Percentiles rank a stretch among this genome's conserved stretches.
Evolutionary conservation across 208 protist genomes (phyloP).

Genomic region (Acanthamoeba castellanii): DNA sequence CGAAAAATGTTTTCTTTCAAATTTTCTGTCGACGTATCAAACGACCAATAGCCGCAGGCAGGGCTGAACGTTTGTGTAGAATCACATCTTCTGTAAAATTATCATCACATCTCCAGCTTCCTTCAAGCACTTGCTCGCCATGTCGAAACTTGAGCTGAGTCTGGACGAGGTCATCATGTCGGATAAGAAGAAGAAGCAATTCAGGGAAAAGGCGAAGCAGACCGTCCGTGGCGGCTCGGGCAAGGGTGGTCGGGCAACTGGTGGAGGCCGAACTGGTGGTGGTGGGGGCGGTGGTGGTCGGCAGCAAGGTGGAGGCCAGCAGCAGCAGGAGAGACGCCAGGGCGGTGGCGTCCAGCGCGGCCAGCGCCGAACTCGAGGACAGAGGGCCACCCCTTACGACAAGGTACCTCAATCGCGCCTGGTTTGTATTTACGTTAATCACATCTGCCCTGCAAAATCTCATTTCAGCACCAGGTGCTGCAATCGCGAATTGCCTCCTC

Average conservation of each 20-base stretch:
- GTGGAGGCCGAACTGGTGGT: background rate
- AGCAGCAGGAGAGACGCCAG: conserved; percentile 14
- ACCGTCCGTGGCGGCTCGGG: background rate
- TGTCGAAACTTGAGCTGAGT: conserved; percentile 32
- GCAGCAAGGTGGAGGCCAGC: background rate
- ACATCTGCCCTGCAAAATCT: background rate
- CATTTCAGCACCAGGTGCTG: no score
- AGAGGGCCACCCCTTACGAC: conserved; percentile 16
- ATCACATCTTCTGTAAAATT: background rate
- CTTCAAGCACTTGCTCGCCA: background rate
- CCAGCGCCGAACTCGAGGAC: conserved; percentile 9
- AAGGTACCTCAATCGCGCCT: background rate
- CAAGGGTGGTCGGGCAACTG: background rate
- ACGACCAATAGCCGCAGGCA: no score
- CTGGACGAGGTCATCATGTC: background rate
- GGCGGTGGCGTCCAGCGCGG: conserved; percentile 3
- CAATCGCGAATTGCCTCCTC: no score
- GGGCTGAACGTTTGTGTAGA: background rate
- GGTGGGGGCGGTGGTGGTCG: background rate
- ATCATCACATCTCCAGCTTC: background rate
- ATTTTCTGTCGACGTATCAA: background rate
- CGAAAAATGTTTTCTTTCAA: background rate
- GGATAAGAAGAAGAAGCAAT: background rate
- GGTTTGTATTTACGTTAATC: background rate
- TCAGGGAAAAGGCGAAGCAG: background rate